These are phyloP conservation scores for Nakazawaea anatomiae DNA, from an alignment of 805 yeast species.

Conservation along the genomic window DNA sequence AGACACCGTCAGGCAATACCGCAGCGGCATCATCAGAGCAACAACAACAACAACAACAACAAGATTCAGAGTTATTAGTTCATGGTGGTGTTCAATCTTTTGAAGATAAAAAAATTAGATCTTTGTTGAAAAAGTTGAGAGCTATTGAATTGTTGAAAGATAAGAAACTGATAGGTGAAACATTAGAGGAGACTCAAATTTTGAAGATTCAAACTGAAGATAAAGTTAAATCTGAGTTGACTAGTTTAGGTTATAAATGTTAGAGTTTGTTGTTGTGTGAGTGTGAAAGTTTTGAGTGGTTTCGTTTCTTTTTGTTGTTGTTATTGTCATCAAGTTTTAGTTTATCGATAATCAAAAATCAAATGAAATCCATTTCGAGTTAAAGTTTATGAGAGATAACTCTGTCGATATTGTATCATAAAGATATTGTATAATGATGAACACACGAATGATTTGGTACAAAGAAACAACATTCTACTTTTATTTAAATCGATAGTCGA, in stretches of 20 bases:
- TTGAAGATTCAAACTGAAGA: slow-evolving; percentile 85
- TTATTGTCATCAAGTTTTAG: no score
- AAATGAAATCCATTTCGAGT: no score
- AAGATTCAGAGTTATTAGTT: slow-evolving; percentile 31
- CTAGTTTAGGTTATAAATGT: slow-evolving; percentile 53
- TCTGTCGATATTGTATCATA: no score
- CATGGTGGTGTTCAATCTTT: slow-evolving; percentile 61
- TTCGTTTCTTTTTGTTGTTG: no score
- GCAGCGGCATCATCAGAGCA: slow-evolving; percentile 11
- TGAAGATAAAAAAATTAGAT: slow-evolving; percentile 90
- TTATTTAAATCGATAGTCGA: no score
- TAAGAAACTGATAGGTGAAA: slow-evolving; percentile 78
- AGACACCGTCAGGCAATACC: slow-evolving; percentile 5
- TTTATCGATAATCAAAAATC: no score
- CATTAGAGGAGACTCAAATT: slow-evolving; percentile 88
- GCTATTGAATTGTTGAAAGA: slow-evolving; percentile 90
- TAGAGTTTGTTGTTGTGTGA: no score
- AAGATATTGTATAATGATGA: no score
- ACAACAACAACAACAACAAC: slow-evolving; percentile 12
- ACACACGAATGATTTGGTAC: no score
- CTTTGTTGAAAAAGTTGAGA: slow-evolving; percentile 84
- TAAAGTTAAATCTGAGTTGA: slow-evolving; percentile 70
- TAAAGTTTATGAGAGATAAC: no score
- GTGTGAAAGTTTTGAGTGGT: no score
- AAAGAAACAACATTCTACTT: no score